Evolutionary conservation across 768 basidiomycete genomes (phyloP), one percentile per base, ranked within the genome.

Genomic region (Dentipellis sp.): DNA sequence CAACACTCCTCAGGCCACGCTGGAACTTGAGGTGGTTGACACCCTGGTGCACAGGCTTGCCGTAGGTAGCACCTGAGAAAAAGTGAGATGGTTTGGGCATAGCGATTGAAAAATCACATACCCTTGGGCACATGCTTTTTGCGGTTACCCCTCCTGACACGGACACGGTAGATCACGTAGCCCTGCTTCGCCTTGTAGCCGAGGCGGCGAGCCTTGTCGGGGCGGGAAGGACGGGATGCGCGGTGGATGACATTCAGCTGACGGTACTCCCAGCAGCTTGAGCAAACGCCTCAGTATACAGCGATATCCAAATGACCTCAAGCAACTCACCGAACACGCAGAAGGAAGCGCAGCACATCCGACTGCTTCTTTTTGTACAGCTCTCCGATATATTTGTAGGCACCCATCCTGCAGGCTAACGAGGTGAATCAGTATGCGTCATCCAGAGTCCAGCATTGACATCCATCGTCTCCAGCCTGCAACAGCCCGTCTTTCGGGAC

Each of bases 131-230:
- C 95, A 60, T 88, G 94, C 82, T 94, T 97, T 80, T 99, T 99
- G 77, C 97, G 86, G 83, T 97, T 97, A 71, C 97, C 97, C 61
- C 94, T 84, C 66, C 97, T 86, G 62, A 99, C 95, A 63, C 97
- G 91, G 66, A 99, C 78, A 67, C 97, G 91, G 78, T 99, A 99
- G 76, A 99, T 74, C 62, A 98, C 88, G 71, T 93, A 99, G 66
- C 97, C 97, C 75, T 99, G 97, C 83, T 99, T 99, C 71, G 97
- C 94, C 79, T 97, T 99, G 86, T 98, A 99, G 50, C 97, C 97
- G 60, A 99, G 79, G 63, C 94, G 87, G 70, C 97, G 90, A 61
- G 97, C 97, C 80, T 97, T 99, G 80, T 99, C 97, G 55, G 97
- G 97, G 68, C 97, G 90, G 49, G 95, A 97, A 49, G 97, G 95